Evolutionary conservation across 371 early-diverging fungal genomes (phyloP).

Genomic region (Paraphysoderma sedebokerense): DNA sequence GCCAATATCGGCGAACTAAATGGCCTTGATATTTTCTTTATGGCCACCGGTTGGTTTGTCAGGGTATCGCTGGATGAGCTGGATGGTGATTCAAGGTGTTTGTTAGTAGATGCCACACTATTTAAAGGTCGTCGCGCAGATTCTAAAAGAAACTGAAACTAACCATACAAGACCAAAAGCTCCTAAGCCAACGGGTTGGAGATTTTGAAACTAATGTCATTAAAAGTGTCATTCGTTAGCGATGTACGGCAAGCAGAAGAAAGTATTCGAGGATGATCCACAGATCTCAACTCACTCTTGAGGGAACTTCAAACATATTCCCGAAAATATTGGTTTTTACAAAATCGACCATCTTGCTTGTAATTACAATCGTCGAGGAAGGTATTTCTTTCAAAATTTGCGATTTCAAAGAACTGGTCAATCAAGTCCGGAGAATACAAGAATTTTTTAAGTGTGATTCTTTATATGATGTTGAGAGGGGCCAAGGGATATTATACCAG

Average conservation of each 20-base stretch:
- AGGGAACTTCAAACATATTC: constrained; percentile 67
- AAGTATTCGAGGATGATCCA: background rate
- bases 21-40: constrained; percentile 90
- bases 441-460: too few species aligned
- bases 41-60: constrained; percentile 66
- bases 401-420: too few species aligned
- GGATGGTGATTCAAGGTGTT: background rate
- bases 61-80: constrained; percentile 78
- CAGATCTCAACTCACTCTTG: background rate
- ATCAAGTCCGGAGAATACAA: too few species aligned
- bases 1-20: constrained; percentile 80
- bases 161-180: constrained; percentile 93
- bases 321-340: constrained; percentile 75
- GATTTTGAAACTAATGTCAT: constrained; percentile 27
- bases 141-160: constrained; percentile 3
- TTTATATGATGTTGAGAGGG: too few species aligned
- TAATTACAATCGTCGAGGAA: too few species aligned
- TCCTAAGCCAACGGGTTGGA: constrained; percentile 93
- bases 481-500: too few species aligned
- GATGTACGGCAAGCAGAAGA: background rate
- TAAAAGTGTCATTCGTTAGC: background rate
- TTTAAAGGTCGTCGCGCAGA: background rate
- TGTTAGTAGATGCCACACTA: background rate
- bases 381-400: too few species aligned
- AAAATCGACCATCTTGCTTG: too few species aligned